Conservation (phyloP, 495 filamentous ascomycete species). For the Penicillium nucicola region DNA sequence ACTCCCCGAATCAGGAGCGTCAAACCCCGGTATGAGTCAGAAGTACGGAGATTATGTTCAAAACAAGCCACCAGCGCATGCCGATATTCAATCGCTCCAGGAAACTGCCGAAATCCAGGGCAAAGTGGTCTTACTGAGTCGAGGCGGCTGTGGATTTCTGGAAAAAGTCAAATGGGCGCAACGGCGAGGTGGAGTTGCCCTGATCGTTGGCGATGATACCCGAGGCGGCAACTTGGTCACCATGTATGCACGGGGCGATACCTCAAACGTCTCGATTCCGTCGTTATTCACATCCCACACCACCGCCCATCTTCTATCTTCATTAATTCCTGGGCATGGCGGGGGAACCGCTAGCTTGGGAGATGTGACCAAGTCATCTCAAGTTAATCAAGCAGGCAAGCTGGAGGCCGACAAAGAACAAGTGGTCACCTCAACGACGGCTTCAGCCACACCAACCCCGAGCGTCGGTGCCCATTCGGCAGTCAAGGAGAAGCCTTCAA, state of each 20-base stretch:
- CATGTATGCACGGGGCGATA: constrained; percentile 96
- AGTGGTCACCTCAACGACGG: constrained; percentile 19
- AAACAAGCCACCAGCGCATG: constrained; percentile 57
- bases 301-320: constrained; percentile 89
- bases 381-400: constrained; percentile 21
- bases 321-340: constrained; percentile 72
- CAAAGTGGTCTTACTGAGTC: constrained; percentile 84
- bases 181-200: constrained; percentile 76
- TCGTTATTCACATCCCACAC: constrained; percentile 93
- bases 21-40: constrained; percentile 27
- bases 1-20: constrained; percentile 46
- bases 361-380: constrained; percentile 32
- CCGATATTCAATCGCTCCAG: constrained; percentile 92
- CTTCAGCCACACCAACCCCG: constrained; percentile 19
- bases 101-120: constrained; percentile 92
- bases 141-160: constrained; percentile 93
- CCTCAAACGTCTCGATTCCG: constrained; percentile 90
- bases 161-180: constrained; percentile 98
- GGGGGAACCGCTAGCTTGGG: constrained; percentile 53
- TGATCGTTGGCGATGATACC: constrained; percentile 93
- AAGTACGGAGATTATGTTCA: constrained; percentile 41
- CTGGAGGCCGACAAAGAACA: constrained; percentile 18
- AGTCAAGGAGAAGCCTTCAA: constrained; percentile 11
- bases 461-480: constrained; percentile 24
- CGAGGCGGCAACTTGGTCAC: constrained; percentile 82